Conservation (phyloP, 306 rosid genomes). For the Vigna mungo region DNA sequence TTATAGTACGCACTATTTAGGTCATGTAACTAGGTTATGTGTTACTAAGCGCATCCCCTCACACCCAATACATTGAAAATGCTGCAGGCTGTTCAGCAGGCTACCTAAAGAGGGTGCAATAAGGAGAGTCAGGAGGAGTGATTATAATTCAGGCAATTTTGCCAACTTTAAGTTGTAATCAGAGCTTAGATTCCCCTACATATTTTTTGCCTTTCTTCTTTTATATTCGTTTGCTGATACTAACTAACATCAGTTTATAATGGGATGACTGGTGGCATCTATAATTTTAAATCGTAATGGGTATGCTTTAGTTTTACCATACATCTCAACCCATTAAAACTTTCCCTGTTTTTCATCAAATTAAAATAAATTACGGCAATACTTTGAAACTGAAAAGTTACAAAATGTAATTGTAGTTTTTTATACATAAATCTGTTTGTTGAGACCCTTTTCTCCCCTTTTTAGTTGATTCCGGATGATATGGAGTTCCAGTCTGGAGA, state of each 20-base stretch:
- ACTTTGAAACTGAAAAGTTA: constrained; percentile 31
- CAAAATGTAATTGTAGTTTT: background rate
- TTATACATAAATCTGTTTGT: constrained; percentile 2
- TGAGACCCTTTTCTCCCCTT: constrained; percentile 22
- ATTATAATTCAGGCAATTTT: too few species aligned
- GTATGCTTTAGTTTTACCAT: background rate
- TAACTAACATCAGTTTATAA: background rate
- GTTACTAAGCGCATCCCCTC: too few species aligned
- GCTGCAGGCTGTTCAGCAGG: too few species aligned
- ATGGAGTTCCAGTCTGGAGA: constrained; percentile 98
- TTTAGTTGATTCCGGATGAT: constrained; percentile 95
- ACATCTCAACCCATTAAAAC: background rate
- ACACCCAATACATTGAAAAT: too few species aligned
- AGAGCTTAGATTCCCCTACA: background rate
- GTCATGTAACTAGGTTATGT: too few species aligned
- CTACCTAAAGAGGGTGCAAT: too few species aligned
- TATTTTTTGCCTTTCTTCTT: background rate
- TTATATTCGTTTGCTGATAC: background rate
- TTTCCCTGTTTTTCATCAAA: background rate
- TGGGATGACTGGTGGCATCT: background rate
- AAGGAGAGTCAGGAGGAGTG: too few species aligned
- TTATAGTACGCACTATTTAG: too few species aligned
- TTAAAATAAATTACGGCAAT: background rate
- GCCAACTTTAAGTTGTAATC: background rate
- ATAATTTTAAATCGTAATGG: constrained; percentile 12